These are phyloP conservation scores for Ramaria sp. DNA, from an alignment of 768 basidiomycete genomes.

Conservation along the genomic window DNA sequence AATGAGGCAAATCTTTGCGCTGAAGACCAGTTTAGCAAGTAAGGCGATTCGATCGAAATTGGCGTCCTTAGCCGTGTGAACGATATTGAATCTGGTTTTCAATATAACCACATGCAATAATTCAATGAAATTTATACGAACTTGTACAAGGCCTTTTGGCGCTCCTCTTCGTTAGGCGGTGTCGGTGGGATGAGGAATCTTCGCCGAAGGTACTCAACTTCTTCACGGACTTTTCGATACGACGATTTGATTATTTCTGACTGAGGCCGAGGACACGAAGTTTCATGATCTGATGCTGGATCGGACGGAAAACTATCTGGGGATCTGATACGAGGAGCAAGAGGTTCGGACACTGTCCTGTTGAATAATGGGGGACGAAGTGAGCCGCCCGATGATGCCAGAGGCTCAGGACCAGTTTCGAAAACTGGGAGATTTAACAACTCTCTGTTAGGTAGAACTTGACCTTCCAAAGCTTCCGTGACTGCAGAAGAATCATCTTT, in stretches of 20 bases:
- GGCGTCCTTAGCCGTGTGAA: constrained; percentile 74
- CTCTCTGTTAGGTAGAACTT: neutral
- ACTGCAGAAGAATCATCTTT: neutral
- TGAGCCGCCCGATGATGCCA: constrained; percentile 20
- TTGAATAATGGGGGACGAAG: constrained; percentile 5
- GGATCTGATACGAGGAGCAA: constrained; percentile 2
- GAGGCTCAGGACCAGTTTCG: neutral
- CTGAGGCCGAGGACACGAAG: neutral
- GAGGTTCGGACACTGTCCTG: constrained; percentile 7
- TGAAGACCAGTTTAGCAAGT: constrained; percentile 87
- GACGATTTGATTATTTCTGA: neutral
- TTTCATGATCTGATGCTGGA: neutral
- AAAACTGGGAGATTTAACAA: neutral
- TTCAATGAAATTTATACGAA: constrained; percentile 22
- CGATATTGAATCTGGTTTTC: constrained; percentile 71
- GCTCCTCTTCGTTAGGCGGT: constrained; percentile 75
- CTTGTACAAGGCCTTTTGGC: constrained; percentile 80
- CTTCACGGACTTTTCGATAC: constrained; percentile 4
- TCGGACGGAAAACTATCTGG: neutral
- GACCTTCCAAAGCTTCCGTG: neutral
- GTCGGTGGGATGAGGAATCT: constrained; percentile 59
- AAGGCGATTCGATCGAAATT: constrained; percentile 94
- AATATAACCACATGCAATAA: neutral
- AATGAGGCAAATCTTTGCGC: constrained; percentile 75
- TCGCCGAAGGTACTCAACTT: constrained; percentile 7